Conservation (phyloP, 345 rosid genomes). For the Psidium guajava region DNA sequence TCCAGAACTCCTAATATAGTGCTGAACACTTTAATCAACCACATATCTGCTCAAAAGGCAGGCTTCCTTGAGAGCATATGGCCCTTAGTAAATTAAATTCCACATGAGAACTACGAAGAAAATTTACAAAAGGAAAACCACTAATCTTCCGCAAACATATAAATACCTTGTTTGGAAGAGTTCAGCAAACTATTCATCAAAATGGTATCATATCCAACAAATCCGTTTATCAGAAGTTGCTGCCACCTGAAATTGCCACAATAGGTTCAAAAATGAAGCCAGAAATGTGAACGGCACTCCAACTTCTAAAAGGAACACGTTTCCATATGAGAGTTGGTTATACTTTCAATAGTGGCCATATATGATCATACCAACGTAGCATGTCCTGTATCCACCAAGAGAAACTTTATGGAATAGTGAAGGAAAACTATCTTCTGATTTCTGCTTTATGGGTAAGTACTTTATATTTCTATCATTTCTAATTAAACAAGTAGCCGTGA, state of each 20-base stretch:
- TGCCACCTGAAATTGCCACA: constrained; percentile 76
- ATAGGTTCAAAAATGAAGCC: background rate
- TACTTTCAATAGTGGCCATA: background rate
- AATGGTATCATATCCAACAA: constrained; percentile 99
- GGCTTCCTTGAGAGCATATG: background rate
- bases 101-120: background rate
- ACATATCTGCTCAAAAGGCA: background rate
- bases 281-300: background rate
- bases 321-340: background rate
- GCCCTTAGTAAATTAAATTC: background rate
- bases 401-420: background rate
- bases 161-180: constrained; percentile 85
- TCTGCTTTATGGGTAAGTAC: background rate
- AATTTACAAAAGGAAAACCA: background rate
- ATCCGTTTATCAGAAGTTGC: constrained; percentile 93
- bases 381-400: background rate
- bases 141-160: background rate
- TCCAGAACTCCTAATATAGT: background rate
- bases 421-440: background rate
- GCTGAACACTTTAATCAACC: background rate
- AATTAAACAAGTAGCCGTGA: background rate
- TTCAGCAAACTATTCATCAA: constrained; percentile 88
- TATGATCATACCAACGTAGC: background rate
- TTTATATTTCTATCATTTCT: background rate
- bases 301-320: background rate